Base-by-base conservation (phyloP, 2,329 filamentous ascomycete genomes). In the Aspergillus ochraceus region DNA sequence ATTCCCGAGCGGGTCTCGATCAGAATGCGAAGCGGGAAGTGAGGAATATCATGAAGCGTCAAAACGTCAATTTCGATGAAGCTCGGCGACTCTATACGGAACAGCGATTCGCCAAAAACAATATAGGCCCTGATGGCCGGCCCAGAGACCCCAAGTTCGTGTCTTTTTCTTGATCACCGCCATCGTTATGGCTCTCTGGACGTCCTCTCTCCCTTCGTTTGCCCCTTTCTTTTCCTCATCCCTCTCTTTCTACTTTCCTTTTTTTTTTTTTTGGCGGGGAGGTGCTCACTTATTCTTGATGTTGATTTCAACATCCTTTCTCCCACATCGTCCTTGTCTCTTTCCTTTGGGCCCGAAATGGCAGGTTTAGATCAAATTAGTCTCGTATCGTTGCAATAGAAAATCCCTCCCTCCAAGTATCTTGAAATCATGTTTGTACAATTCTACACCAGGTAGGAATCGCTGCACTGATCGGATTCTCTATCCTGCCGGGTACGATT, bases 71-170 rank as follows among this genome's bases (percentile, higher is more conserved):
- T 61, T 99, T 99, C 74, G 94, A 99, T 77, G 92, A 97, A 79
- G 95, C 94, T 45, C 85, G 95, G 68, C 85, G 91, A 69, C 84
- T 92, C 50, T 96, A 90, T 74, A 95, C 92, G 78, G 90, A 97
- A 79, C 87, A 90, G 69, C 83, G 88, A 59, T 97, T 99, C 79
- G 87, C 87, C 73, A 92, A 88, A 73, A 91, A 96, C 70, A 90
- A 91, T 54, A 97, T 99, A 73, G 92, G 88, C 1, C 84, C 90
- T 5, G 95, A 99, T 76, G 95, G 95, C 4, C 80, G 88, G 68
- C 95, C 95, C 63, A 85, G 88, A 73, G 94, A 98, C 80, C 92
- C 93, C 63, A 97, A 97, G 81, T 96, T 97, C 73, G 92, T 98
- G 60, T 96, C 91, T 73, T 98, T 98, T 77, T 91, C 88, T 60